Base-by-base conservation (phyloP, 805 yeast species). In the Yarrowia alimentaria region DNA sequence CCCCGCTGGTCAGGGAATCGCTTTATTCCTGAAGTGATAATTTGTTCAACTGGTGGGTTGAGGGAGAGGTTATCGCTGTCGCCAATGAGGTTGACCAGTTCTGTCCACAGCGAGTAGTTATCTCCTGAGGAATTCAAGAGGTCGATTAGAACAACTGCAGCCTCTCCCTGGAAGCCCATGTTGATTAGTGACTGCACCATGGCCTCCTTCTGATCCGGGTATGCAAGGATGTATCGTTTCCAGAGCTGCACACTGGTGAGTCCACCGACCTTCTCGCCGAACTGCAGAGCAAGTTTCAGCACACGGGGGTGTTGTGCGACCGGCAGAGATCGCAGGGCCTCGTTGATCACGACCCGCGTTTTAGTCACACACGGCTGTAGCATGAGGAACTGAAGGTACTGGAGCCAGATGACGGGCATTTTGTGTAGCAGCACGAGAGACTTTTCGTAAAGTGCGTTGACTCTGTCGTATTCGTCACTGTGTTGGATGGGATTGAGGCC, bases 1-100 rank as follows among this genome's bases (percentile, higher is more conserved):
- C 80, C 78, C 29, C 68, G 61, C 58, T 83, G 87, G 57, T 81
- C 87, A 0, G 88, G 80, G 57, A 76, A 85, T 48, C 64, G 68
- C 1, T 42, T 24, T 0, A 73, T 55, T 0, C 76, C 71, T 5
- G 63, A 56, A 3, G 64, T 40, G 12, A 73, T 68, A 26, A 71
- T 64, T 0, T 54, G 55, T 40, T 71, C 75, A 28, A 71, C 66
- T n/a, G 60, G 59, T 21, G 65, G 57, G 12, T 47, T 32, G 13
- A 47, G 11, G 2, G 9, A 25, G 8, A 25, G 25, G 7, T 24
- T 32, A 6, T 33, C 32, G 18, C 33, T 33, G 16, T 24, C 33
- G n/a, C 53, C 54, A 7, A 79, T 52, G 12, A 68, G 52, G 21
- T 75, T 78, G 5, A 75, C 61, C 58, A 73, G 74, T 13, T 73